Conservation (phyloP, 495 filamentous ascomycete species). For the Aspergillus wentii region DNA sequence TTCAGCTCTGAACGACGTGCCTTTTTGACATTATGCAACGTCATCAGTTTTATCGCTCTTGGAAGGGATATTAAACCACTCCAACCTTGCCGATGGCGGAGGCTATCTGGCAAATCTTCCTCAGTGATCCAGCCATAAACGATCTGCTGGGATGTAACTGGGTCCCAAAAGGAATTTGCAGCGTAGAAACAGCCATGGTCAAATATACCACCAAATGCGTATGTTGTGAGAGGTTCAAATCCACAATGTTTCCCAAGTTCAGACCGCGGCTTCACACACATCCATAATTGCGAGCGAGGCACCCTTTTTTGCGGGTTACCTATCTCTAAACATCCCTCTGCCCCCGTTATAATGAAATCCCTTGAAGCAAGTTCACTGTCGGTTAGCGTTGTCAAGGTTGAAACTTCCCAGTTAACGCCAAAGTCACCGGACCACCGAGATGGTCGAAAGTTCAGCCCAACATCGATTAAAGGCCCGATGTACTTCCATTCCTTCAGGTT, state of each 20-base stretch:
- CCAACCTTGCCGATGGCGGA: slow-evolving; percentile 34
- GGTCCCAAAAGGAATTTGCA: slow-evolving; percentile 36
- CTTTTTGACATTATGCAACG: slow-evolving; percentile 19
- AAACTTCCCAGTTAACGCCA: slow-evolving; percentile 56
- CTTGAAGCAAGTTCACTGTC: slow-evolving; percentile 29
- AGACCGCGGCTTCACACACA: slow-evolving; percentile 19
- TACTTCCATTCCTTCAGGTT: slow-evolving; percentile 49
- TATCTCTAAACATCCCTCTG: slow-evolving; percentile 34
- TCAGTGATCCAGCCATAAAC: slow-evolving; percentile 36
- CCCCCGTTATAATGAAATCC: slow-evolving; percentile 46
- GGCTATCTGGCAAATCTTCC: slow-evolving; percentile 30
- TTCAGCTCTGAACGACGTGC: slow-evolving; percentile 24
- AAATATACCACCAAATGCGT: slow-evolving; percentile 27
- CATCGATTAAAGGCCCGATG: slow-evolving; percentile 40
- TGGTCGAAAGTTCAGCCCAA: slow-evolving; percentile 36
- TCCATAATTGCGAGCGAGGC: slow-evolving; percentile 30
- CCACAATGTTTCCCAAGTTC: neutral
- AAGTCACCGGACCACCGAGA: slow-evolving; percentile 46
- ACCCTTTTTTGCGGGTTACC: slow-evolving; percentile 14
- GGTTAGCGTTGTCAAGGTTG: slow-evolving; percentile 41
- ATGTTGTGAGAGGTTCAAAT: slow-evolving; percentile 13
- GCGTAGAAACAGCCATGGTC: slow-evolving; percentile 36
- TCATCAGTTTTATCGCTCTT: slow-evolving; percentile 20
- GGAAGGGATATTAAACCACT: slow-evolving; percentile 36
- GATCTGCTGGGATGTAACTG: slow-evolving; percentile 19